phyloP scores from a whole-genome alignment of 2,329 filamentous ascomycete species.

The Penicillium sclerotigenum region DNA sequence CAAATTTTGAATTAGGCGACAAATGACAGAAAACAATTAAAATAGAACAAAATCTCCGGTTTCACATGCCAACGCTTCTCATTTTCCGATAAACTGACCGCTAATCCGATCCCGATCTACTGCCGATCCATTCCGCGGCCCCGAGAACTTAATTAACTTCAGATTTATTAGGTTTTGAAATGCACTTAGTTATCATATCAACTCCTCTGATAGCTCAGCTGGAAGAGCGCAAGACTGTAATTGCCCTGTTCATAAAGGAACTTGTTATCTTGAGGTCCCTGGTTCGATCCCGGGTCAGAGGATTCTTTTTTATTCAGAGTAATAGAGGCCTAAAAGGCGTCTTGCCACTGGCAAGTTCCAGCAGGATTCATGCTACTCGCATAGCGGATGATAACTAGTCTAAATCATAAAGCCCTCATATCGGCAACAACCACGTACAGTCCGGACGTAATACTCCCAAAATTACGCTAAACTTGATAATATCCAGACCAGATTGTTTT shows the following conservation, averaged over 20 bases:
- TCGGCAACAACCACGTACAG: not conserved
- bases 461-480: no score
- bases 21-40: not conserved
- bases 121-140: not conserved
- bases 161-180: not conserved
- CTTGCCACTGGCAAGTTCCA: not conserved
- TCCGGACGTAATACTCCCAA: no score
- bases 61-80: not conserved
- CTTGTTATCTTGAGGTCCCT: not conserved
- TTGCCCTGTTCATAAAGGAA: not conserved
- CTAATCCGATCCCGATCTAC: not conserved
- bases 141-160: not conserved
- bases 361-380: not conserved
- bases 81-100: not conserved
- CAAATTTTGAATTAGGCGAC: not conserved
- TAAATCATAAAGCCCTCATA: not conserved
- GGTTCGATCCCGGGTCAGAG: conserved; percentile 1
- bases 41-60: not conserved
- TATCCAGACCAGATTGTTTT: no score
- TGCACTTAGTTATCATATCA: rapidly evolving
- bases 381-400: not conserved
- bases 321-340: not conserved
- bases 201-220: conserved; percentile 1
- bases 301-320: not conserved
- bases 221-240: conserved; percentile 2